Percentiles rank a stretch among this genome's conserved stretches.
Evolutionary conservation across 2,329 filamentous ascomycete species (phyloP).

Genomic region (Tetracladium maxilliforme): DNA sequence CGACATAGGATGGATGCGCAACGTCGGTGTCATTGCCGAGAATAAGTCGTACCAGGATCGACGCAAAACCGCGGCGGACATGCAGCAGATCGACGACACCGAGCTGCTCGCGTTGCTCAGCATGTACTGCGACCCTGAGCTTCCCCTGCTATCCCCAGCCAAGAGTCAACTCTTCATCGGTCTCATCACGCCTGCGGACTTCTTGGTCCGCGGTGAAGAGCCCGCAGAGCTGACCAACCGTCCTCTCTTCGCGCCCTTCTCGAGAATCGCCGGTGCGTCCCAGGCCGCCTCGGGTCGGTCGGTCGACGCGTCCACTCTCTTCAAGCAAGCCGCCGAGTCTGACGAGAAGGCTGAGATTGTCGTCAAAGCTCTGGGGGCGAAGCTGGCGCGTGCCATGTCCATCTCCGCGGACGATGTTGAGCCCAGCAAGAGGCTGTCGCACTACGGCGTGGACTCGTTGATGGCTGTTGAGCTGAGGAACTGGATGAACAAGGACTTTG

Average conservation of each 20-base stretch:
- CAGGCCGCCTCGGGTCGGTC: too few species aligned
- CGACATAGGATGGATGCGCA: conserved; percentile 8
- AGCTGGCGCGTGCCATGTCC: conserved; percentile 12
- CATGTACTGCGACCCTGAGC: conserved; percentile 8
- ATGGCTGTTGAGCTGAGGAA: conserved; percentile 16
- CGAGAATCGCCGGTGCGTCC: too few species aligned
- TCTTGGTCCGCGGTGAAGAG: too few species aligned
- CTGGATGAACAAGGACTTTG: conserved; percentile 2
- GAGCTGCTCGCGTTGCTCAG: conserved; percentile 11
- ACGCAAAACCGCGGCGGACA: conserved; percentile 4
- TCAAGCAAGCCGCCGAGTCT: too few species aligned
- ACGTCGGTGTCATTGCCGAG: conserved; percentile 8
- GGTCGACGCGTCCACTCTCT: too few species aligned
- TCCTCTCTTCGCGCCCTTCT: too few species aligned
- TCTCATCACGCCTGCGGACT: too few species aligned
- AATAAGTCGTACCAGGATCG: conserved; percentile 1
- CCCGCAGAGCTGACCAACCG: too few species aligned
- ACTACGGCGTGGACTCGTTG: conserved; percentile 16
- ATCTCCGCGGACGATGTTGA: conserved; percentile 12
- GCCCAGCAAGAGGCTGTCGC: conserved; percentile 9
- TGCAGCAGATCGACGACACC: conserved; percentile 8
- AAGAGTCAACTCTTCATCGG: too few species aligned
- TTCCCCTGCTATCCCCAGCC: too few species aligned
- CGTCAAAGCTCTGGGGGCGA: conserved; percentile 5
- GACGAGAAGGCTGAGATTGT: conserved; percentile 1